Conservation (phyloP, 1,139 yeast species). For the Yamadazyma dendronema region DNA sequence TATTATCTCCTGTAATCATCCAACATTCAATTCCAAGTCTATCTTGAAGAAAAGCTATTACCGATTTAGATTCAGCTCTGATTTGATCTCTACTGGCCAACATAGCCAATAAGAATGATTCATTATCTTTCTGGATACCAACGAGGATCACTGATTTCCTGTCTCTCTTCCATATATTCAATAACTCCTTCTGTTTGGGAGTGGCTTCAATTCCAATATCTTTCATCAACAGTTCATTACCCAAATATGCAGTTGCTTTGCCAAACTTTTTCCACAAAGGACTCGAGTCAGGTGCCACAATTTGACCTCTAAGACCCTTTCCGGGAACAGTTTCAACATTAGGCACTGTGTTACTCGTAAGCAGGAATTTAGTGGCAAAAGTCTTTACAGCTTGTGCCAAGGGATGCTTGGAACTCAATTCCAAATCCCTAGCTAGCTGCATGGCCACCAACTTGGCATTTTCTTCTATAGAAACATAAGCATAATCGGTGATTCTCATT, state of each 20-base stretch:
- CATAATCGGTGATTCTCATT: conserved; percentile 52
- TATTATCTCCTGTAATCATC: conserved; percentile 75
- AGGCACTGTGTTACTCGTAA: conserved; percentile 43
- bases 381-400: conserved; percentile 56
- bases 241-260: conserved; percentile 51
- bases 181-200: conserved; percentile 21
- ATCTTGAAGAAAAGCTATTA: conserved; percentile 44
- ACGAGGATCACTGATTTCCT: conserved; percentile 65
- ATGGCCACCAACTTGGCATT: conserved; percentile 21
- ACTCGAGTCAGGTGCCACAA: conserved; percentile 22
- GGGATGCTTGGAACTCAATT: conserved; percentile 68
- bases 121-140: conserved; percentile 39
- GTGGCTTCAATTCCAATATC: conserved; percentile 39
- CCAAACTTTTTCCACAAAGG: conserved; percentile 28
- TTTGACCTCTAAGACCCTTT: conserved; percentile 51
- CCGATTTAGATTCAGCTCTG: conserved; percentile 58
- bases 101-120: conserved; percentile 42
- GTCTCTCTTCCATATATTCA: conserved; percentile 56
- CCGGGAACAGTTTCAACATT: conserved; percentile 56
- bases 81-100: conserved; percentile 66
- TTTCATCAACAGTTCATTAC: conserved; percentile 57
- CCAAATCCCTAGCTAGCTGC: conserved; percentile 60
- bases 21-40: conserved; percentile 54
- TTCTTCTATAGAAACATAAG: conserved; percentile 18
- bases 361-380: conserved; percentile 26